Percentiles rank a stretch among this genome's conserved stretches.
Evolutionary conservation across 495 filamentous ascomycete genomes (phyloP).

Genomic region (Talaromyces liani): DNA sequence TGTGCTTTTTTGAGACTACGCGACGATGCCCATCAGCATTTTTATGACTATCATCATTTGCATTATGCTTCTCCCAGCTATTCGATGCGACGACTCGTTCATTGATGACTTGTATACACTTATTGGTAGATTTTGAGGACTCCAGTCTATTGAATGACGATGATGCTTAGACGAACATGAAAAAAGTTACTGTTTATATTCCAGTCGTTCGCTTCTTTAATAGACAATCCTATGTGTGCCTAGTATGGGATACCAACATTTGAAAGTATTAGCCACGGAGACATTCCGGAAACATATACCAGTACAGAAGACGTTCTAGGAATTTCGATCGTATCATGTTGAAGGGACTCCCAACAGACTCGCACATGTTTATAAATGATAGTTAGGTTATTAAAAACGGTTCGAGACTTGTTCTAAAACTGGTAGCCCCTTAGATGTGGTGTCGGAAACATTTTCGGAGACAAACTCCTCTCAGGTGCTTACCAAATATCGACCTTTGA

Average conservation of each 20-base stretch:
- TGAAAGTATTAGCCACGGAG: not conserved
- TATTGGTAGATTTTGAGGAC: not conserved
- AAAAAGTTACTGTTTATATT: not conserved
- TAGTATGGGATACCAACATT: not conserved
- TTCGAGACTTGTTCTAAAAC: not conserved
- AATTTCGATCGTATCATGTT: not conserved
- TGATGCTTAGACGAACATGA: not conserved
- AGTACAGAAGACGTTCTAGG: not conserved
- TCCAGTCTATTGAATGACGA: not conserved
- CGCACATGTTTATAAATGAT: not conserved
- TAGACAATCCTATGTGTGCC: not conserved
- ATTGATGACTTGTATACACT: not conserved
- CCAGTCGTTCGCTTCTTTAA: not conserved
- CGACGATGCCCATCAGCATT: not conserved
- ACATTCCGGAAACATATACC: not conserved
- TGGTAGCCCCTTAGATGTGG: not conserved
- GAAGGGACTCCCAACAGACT: not conserved
- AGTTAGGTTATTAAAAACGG: not conserved
- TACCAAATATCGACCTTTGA: not conserved
- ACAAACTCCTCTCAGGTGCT: not conserved
- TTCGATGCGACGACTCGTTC: not conserved
- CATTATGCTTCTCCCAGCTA: not conserved
- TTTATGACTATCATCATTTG: not conserved
- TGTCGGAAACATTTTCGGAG: not conserved
- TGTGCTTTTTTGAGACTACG: not conserved